A percentile compares a stretch with the other conserved stretches of the same genome.
Evolutionary conservation across 2,329 filamentous ascomycete species (phyloP).

Genomic region (Diplodia seriata): DNA sequence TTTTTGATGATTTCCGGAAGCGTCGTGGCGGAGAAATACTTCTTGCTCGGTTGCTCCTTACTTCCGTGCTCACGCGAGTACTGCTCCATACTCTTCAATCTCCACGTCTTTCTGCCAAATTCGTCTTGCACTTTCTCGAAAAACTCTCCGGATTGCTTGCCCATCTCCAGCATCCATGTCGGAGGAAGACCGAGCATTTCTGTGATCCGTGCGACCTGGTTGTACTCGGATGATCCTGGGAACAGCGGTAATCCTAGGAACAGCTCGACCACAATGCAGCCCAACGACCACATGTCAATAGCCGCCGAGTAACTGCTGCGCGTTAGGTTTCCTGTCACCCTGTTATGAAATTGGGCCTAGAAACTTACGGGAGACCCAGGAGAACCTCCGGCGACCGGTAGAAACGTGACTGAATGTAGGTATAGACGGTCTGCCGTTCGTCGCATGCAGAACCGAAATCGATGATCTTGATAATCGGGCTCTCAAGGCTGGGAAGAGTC

Average conservation of each 20-base stretch:
- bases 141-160: conserved; percentile 96
- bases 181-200: conserved; percentile 97
- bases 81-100: conserved; percentile 96
- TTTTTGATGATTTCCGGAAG: conserved; percentile 96
- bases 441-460: conserved; percentile 99
- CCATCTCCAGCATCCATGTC: conserved; percentile 99
- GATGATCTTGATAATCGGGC: conserved; percentile 99
- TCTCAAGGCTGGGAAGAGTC: conserved; percentile 71
- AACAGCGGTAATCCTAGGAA: conserved; percentile 95
- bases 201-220: conserved; percentile 94
- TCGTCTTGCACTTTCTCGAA: conserved; percentile 94
- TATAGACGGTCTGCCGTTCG: conserved; percentile 97
- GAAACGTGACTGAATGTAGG: conserved; percentile 97
- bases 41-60: conserved; percentile 99
- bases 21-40: conserved; percentile 95
- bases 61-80: conserved; percentile 94
- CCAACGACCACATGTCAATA: conserved; percentile 99
- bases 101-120: conserved; percentile 87
- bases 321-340: conserved; percentile 16
- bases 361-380: conserved; percentile 76
- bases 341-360: not conserved
- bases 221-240: conserved; percentile 97
- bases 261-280: conserved; percentile 96
- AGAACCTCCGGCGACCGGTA: conserved; percentile 97
- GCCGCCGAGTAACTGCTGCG: conserved; percentile 82